Evolutionary conservation across 2,329 filamentous ascomycete genomes (phyloP).

Genomic region (Aspergillus aculeatus): DNA sequence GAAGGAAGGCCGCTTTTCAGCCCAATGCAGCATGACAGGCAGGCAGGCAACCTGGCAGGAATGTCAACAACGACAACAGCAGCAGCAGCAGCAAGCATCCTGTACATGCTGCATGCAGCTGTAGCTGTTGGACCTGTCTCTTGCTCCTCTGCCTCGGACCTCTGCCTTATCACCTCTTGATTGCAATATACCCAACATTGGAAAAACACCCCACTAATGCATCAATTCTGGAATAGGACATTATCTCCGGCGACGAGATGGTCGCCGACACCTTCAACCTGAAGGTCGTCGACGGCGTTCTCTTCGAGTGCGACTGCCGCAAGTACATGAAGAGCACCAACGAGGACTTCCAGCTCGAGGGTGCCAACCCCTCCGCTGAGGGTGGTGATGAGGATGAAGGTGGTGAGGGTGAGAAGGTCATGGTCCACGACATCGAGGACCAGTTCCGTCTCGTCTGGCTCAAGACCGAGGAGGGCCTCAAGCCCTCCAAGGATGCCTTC

Average conservation of each 20-base stretch:
- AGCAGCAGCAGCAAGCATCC: background rate
- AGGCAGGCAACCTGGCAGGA: no score
- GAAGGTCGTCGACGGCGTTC: constrained; percentile 73
- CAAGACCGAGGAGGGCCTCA: constrained; percentile 43
- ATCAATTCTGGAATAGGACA: constrained; percentile 60
- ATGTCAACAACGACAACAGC: background rate
- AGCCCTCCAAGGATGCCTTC: constrained; percentile 77
- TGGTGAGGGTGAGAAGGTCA: constrained; percentile 61
- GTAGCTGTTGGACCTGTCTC: background rate
- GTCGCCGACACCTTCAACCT: constrained; percentile 92
- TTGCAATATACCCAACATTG: no score
- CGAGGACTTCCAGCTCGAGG: constrained; percentile 64
- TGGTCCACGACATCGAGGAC: constrained; percentile 91
- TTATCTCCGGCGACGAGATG: constrained; percentile 88
- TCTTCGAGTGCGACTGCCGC: constrained; percentile 87
- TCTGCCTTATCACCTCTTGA: no score
- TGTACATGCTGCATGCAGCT: background rate
- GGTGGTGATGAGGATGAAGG: constrained; percentile 68
- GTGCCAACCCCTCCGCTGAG: constrained; percentile 96
- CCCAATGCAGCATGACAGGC: background rate
- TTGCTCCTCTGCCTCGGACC: no score
- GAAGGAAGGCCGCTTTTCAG: background rate
- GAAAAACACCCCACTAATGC: background rate
- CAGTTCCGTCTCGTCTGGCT: constrained; percentile 79
- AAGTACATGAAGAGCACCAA: constrained; percentile 75